These are phyloP conservation scores for Andrographis paniculata DNA, from an alignment of 305 asterid species.

Conservation along the genomic window DNA sequence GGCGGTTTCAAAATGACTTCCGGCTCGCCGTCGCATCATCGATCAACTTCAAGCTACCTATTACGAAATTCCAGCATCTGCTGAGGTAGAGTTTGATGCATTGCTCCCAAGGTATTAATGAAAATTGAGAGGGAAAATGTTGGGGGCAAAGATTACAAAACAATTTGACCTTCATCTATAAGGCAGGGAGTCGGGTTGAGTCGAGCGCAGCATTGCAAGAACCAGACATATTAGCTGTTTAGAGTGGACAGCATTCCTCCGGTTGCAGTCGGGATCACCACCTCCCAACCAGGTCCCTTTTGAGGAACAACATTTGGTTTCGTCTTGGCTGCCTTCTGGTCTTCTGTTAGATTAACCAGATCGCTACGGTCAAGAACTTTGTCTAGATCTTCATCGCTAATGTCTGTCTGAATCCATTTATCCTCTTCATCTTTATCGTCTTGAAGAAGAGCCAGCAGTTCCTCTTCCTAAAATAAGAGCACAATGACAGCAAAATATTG, in stretches of 20 bases:
- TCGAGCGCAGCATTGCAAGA: background rate
- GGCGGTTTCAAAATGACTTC: too few species aligned
- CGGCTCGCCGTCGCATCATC: too few species aligned
- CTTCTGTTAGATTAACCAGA: constrained; percentile 28
- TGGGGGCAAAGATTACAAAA: background rate
- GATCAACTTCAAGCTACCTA: too few species aligned
- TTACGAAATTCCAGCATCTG: too few species aligned
- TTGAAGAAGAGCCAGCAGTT: constrained; percentile 60
- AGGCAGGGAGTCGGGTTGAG: background rate
- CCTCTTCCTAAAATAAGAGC: constrained; percentile 75
- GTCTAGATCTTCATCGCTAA: constrained; percentile 69
- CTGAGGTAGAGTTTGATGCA: too few species aligned
- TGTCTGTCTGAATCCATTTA: constrained; percentile 70
- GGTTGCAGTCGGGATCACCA: constrained; percentile 60
- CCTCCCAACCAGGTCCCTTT: constrained; percentile 99
- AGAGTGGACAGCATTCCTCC: constrained; percentile 88
- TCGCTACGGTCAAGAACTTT: constrained; percentile 77
- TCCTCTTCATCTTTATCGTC: constrained; percentile 67
- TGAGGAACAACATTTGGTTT: constrained; percentile 33
- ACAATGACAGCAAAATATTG: too few species aligned
- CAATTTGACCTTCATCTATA: background rate
- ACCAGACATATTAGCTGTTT: constrained; percentile 33
- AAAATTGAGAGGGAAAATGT: too few species aligned
- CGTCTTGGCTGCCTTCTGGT: constrained; percentile 5
- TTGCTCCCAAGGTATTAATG: too few species aligned